Evolutionary conservation across 176 grass and related monocot genomes (phyloP).

Genomic region (Pharus latifolius): DNA sequence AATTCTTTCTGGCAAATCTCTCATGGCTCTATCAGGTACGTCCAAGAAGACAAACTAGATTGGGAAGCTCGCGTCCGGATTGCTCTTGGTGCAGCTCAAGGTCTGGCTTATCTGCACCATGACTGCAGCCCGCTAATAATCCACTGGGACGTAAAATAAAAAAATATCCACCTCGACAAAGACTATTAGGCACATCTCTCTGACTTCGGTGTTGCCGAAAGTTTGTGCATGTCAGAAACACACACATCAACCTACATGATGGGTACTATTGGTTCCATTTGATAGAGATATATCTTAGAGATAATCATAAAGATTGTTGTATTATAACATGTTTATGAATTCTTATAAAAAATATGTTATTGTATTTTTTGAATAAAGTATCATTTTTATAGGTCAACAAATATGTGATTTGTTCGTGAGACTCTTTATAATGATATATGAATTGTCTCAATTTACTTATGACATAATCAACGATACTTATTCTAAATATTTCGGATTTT

Average conservation of each 20-base stretch:
- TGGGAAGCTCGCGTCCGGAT: slow-evolving; percentile 68
- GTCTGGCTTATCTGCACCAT: slow-evolving; percentile 85
- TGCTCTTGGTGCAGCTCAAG: slow-evolving; percentile 77
- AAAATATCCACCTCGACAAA: slow-evolving; percentile 83
- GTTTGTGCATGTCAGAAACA: slow-evolving; percentile 71
- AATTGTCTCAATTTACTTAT: too few species aligned
- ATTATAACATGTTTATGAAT: too few species aligned
- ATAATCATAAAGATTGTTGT: too few species aligned
- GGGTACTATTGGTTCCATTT: slow-evolving; percentile 96
- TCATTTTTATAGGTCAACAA: too few species aligned
- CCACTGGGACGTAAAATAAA: slow-evolving; percentile 84
- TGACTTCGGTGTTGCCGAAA: slow-evolving; percentile 92
- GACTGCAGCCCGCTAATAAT: slow-evolving; percentile 84
- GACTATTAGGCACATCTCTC: slow-evolving; percentile 73
- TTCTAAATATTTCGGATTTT: too few species aligned
- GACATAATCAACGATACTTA: too few species aligned
- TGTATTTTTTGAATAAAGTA: too few species aligned
- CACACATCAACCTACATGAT: slow-evolving; percentile 90
- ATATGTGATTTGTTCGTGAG: too few species aligned
- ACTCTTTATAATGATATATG: too few species aligned
- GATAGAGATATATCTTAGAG: too few species aligned
- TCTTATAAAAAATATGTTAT: too few species aligned
- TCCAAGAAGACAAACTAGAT: slow-evolving; percentile 73
- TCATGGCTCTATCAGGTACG: slow-evolving; percentile 30
- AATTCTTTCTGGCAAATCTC: not conserved